Conservation (phyloP, 1,139 yeast genomes). For the Debaryomycetaceae sp. region DNA sequence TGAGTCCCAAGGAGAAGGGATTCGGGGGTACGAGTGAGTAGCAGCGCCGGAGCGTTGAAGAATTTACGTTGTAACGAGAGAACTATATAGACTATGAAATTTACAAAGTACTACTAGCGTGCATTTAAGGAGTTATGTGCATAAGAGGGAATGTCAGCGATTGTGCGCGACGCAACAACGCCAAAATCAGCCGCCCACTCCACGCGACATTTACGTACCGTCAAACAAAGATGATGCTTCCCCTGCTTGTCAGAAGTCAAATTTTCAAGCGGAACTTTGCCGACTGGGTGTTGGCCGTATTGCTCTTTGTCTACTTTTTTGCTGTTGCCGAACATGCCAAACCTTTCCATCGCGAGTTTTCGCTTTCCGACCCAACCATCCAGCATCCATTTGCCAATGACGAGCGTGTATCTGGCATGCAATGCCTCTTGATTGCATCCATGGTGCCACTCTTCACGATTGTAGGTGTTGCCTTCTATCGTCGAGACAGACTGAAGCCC, state of each 20-base stretch:
- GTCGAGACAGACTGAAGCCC: constrained; percentile 6
- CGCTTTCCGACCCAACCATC: constrained; percentile 30
- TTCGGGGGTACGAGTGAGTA: no score
- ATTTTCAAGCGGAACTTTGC: constrained; percentile 17
- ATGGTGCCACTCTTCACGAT: constrained; percentile 20
- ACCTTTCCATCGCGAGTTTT: constrained; percentile 36
- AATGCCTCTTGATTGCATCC: constrained; percentile 22
- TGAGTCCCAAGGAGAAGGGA: no score
- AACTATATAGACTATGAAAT: no score
- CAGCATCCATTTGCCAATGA: constrained; percentile 42
- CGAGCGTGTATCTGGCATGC: constrained; percentile 37
- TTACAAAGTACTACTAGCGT: no score
- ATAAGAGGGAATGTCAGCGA: no score
- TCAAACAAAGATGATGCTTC: neutral
- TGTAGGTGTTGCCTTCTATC: constrained; percentile 9
- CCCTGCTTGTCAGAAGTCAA: constrained; percentile 3
- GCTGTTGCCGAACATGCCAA: constrained; percentile 32
- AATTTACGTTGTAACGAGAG: no score
- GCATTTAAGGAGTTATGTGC: no score
- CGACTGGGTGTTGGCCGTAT: constrained; percentile 33
- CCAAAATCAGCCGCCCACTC: no score
- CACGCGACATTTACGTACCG: no score
- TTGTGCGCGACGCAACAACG: no score
- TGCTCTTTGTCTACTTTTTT: constrained; percentile 28
- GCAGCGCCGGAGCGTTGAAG: no score